phyloP scores from a whole-genome alignment of 768 basidiomycete species.

The Butyriboletus loyo region DNA sequence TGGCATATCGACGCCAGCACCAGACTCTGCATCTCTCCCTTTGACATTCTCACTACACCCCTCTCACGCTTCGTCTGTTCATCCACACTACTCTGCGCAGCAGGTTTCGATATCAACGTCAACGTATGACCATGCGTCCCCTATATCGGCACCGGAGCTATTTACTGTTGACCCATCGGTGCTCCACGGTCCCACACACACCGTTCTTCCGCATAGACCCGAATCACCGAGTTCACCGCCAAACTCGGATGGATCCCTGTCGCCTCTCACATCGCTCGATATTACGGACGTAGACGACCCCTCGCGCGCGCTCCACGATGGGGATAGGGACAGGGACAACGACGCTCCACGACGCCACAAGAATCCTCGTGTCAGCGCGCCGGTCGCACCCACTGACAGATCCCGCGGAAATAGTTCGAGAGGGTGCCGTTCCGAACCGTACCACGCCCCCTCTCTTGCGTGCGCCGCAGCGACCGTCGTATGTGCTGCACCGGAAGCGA shows the following conservation, averaged over 20 bases:
- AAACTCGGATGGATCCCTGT: not conserved
- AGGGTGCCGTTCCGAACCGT: not conserved
- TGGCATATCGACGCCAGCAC: conserved; percentile 7
- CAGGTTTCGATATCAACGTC: not conserved
- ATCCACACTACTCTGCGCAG: not conserved
- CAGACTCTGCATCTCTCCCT: not conserved
- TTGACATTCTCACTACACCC: not conserved
- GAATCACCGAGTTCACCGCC: not conserved
- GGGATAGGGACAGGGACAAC: no score
- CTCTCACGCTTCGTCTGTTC: conserved; percentile 2
- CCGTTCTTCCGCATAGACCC: not conserved
- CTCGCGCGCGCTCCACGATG: no score
- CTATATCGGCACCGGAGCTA: not conserved
- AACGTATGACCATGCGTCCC: not conserved
- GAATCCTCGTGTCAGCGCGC: not conserved
- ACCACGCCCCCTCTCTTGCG: not conserved
- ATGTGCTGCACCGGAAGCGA: not conserved
- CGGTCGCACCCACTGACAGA: not conserved
- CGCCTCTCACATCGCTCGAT: conserved; percentile 15
- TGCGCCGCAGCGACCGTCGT: no score
- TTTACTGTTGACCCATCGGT: conserved; percentile 12
- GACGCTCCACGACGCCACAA: not conserved
- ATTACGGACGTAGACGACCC: not conserved
- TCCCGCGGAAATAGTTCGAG: not conserved
- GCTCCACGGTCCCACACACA: not conserved